Percentiles rank a stretch among this genome's conserved stretches.
Conservation (phyloP, 495 filamentous ascomycete species). For the Lophium mytilinum region DNA sequence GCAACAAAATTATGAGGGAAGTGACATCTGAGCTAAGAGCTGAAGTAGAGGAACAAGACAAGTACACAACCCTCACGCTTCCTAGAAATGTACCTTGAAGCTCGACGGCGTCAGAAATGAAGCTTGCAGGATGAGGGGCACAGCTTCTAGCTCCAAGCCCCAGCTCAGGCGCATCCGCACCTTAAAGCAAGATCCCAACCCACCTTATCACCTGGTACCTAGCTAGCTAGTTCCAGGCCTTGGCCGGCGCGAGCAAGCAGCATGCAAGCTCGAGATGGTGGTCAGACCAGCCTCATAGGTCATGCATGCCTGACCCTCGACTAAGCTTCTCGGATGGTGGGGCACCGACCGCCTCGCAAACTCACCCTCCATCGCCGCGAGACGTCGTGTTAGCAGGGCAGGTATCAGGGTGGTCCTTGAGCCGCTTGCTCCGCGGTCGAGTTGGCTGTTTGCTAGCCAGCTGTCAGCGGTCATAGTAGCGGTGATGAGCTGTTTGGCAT, state of each 20-base stretch:
- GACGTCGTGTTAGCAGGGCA: no score
- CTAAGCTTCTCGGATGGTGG: no score
- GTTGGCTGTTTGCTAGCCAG: not conserved
- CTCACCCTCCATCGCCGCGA: no score
- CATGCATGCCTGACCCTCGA: constrained; percentile 9
- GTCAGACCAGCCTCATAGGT: constrained; percentile 12
- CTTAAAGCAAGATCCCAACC: not conserved
- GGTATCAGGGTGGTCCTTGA: no score
- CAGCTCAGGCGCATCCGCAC: not conserved
- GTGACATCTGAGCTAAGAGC: no score
- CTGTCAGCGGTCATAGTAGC: constrained; percentile 12
- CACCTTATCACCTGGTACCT: not conserved
- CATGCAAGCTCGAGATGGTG: constrained; percentile 8
- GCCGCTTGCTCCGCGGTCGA: not conserved
- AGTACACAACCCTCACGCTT: no score
- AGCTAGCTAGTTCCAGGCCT: constrained; percentile 1
- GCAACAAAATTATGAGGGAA: no score
- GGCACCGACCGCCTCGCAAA: no score
- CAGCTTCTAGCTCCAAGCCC: not conserved
- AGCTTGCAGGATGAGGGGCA: not conserved
- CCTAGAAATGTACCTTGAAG: no score
- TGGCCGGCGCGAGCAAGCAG: not conserved
- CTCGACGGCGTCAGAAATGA: not conserved
- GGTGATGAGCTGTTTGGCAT: not conserved
- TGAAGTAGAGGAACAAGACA: no score